Conservation (phyloP, 2,329 filamentous ascomycete genomes). For the Chaetothyriales sp. region DNA sequence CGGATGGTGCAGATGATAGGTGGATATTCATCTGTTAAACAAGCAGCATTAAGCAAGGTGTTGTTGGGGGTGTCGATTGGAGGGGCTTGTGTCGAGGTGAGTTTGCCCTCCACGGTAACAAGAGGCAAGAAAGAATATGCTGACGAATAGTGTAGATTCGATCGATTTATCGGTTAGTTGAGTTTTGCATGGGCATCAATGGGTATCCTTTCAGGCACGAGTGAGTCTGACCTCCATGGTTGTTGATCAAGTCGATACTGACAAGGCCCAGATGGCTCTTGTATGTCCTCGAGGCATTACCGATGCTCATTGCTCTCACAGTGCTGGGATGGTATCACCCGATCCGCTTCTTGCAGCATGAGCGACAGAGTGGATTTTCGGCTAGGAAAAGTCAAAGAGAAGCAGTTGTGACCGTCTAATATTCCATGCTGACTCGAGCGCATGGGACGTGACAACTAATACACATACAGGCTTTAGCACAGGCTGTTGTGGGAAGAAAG, state of each 20-base stretch:
- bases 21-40: constrained; percentile 4
- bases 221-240: background rate
- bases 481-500: too few species aligned
- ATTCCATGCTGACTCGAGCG: too few species aligned
- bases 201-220: constrained; percentile 32
- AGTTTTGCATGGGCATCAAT: constrained; percentile 32
- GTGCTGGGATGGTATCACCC: constrained; percentile 40
- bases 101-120: constrained; percentile 10
- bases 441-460: too few species aligned
- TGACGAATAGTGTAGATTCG: constrained; percentile 39
- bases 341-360: constrained; percentile 24
- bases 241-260: too few species aligned
- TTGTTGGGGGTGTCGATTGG: constrained; percentile 33
- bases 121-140: constrained; percentile 25
- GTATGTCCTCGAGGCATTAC: constrained; percentile 32
- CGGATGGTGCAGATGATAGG: constrained; percentile 18
- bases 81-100: constrained; percentile 34
- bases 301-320: constrained; percentile 34
- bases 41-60: constrained; percentile 27
- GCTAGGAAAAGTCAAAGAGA: too few species aligned
- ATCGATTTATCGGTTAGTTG: constrained; percentile 27
- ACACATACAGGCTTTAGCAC: too few species aligned
- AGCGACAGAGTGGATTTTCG: constrained; percentile 4
- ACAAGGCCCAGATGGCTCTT: constrained; percentile 20
- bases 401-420: too few species aligned